Evolutionary conservation across 495 filamentous ascomycete species (phyloP).

Genomic region (Chaetomium cochliodes): DNA sequence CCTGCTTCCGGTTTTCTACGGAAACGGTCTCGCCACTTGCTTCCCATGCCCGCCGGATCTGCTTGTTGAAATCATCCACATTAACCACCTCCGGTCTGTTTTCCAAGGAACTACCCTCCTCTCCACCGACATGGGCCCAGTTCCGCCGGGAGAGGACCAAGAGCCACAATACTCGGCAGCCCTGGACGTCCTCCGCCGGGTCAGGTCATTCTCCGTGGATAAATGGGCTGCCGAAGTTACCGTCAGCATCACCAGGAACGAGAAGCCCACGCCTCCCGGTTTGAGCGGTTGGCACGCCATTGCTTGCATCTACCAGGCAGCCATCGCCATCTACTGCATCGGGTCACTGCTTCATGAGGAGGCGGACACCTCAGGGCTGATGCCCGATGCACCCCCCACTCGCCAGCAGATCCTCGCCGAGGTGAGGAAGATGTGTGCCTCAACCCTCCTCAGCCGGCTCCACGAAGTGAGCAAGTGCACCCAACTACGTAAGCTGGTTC

Average conservation of each 20-base stretch:
- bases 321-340: slow-evolving; percentile 15
- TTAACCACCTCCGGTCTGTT: slow-evolving; percentile 17
- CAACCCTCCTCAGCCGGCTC: neutral
- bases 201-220: neutral
- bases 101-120: neutral
- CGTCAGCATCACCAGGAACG: neutral
- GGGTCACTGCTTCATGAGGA: slow-evolving; percentile 1
- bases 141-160: neutral
- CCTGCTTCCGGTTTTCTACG: slow-evolving; percentile 13
- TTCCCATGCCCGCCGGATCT: slow-evolving; percentile 16
- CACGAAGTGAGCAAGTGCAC: neutral
- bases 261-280: neutral
- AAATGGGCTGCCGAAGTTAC: slow-evolving; percentile 13
- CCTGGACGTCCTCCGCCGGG: slow-evolving; percentile 9
- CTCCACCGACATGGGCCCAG: too few species aligned
- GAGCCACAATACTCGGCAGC: neutral
- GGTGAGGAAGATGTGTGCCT: neutral
- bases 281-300: neutral
- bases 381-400: neutral
- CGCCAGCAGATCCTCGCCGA: neutral
- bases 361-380: neutral
- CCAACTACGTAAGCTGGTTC: slow-evolving; percentile 8
- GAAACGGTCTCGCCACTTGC: slow-evolving; percentile 12
- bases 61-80: slow-evolving; percentile 16
- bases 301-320: slow-evolving; percentile 10